phyloP scores from a whole-genome alignment of 768 basidiomycete genomes.

The Rubroboletus satanas region DNA sequence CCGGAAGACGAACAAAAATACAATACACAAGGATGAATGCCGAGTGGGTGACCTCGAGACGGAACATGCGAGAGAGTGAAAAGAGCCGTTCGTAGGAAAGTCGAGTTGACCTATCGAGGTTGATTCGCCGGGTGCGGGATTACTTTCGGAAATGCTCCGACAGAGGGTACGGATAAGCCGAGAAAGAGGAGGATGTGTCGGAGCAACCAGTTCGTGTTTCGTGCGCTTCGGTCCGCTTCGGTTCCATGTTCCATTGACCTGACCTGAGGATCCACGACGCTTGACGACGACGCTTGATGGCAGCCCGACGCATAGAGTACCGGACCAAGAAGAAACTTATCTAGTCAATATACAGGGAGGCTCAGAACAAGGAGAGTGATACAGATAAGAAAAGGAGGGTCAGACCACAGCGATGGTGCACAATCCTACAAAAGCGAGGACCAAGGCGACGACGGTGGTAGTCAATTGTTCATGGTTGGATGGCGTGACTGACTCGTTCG shows the following conservation, averaged over 20 bases:
- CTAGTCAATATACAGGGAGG: neutral
- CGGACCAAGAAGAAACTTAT: slow-evolving; percentile 14
- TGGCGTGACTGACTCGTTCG: neutral
- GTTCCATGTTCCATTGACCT: slow-evolving; percentile 18
- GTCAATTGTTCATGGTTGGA: neutral
- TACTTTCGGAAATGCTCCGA: slow-evolving; percentile 12
- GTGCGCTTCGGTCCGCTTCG: slow-evolving; percentile 8
- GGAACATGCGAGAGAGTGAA: neutral
- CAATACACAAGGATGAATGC: neutral
- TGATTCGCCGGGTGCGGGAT: neutral
- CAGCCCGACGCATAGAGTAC: slow-evolving; percentile 12
- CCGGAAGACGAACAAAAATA: neutral
- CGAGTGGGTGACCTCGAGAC: neutral
- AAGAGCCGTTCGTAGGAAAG: neutral
- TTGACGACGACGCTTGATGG: slow-evolving; percentile 23
- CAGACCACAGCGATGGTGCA: slow-evolving; percentile 12
- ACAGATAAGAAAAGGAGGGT: neutral
- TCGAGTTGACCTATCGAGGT: neutral
- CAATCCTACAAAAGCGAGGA: neutral
- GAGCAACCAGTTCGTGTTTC: slow-evolving; percentile 10
- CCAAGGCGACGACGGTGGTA: neutral
- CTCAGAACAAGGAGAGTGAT: neutral
- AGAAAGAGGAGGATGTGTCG: slow-evolving; percentile 14
- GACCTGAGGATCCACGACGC: slow-evolving; percentile 24
- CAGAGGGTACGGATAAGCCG: slow-evolving; percentile 15